These are phyloP conservation scores for Suhomyces emberorum DNA, from an alignment of 805 yeast genomes.

Conservation along the genomic window DNA sequence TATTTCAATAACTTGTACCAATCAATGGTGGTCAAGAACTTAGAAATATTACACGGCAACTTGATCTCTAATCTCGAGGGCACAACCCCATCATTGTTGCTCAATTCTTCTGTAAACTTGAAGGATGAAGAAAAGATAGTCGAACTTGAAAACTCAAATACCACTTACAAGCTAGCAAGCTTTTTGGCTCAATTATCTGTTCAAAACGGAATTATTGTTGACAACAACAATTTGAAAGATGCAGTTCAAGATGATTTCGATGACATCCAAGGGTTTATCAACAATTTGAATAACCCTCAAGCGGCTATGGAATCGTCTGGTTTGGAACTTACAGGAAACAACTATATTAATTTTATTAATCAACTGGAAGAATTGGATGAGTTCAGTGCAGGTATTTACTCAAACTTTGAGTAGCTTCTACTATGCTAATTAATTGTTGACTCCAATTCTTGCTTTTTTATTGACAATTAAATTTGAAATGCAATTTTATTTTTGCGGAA, in stretches of 20 bases:
- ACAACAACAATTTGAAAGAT: constrained; percentile 35
- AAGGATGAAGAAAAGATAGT: constrained; percentile 17
- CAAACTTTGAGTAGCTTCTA: constrained; percentile 53
- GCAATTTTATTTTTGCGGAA: too few species aligned
- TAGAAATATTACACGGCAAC: constrained; percentile 34
- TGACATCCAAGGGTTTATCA: constrained; percentile 28
- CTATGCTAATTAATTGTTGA: too few species aligned
- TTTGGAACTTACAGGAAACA: constrained; percentile 35
- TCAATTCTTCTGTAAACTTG: constrained; percentile 9
- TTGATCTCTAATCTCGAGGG: constrained; percentile 26
- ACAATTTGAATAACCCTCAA: constrained; percentile 34
- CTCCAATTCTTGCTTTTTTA: too few species aligned
- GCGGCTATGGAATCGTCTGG: constrained; percentile 11
- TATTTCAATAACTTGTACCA: constrained; percentile 29
- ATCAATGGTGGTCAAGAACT: constrained; percentile 30
- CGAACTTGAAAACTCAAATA: constrained; percentile 8
- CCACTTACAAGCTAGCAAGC: constrained; percentile 55
- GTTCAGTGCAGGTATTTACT: constrained; percentile 84
- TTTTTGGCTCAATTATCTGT: constrained; percentile 65
- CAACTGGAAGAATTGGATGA: constrained; percentile 68
- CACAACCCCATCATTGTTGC: constrained; percentile 7
- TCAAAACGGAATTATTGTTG: constrained; percentile 54
- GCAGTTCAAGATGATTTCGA: constrained; percentile 10
- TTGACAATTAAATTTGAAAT: too few species aligned
- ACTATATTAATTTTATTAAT: constrained; percentile 35